phyloP scores from a whole-genome alignment of 257 asterid species.

The Nicotiana attenuata region DNA sequence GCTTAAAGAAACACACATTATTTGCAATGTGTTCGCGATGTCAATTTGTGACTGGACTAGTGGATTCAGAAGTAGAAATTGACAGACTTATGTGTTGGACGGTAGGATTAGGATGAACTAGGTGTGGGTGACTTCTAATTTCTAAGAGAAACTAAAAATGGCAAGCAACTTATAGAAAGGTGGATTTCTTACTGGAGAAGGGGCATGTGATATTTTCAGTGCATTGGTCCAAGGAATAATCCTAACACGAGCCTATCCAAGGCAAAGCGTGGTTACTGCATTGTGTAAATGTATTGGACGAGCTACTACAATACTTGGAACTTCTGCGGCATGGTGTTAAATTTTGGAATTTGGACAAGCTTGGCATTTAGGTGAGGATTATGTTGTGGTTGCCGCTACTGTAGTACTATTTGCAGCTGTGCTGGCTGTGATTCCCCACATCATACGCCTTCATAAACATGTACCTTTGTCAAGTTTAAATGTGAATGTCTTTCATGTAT shows the following conservation, averaged over 20 bases:
- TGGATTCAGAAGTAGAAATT: slow-evolving; percentile 6
- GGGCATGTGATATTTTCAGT: background rate
- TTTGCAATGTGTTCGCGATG: background rate
- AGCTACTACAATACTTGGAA: background rate
- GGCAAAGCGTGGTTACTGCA: background rate
- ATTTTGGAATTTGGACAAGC: background rate
- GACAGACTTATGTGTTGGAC: background rate
- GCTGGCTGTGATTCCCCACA: background rate
- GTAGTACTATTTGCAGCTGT: background rate
- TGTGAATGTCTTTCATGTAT: background rate
- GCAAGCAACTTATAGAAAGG: background rate
- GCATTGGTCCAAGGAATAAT: background rate
- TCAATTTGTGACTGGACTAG: background rate
- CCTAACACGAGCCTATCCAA: background rate
- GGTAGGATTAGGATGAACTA: background rate
- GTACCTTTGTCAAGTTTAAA: background rate
- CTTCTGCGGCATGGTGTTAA: background rate
- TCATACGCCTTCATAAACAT: background rate
- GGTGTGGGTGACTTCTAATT: background rate
- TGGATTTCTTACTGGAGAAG: background rate
- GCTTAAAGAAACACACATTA: background rate
- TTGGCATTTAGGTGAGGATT: background rate
- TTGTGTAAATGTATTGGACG: background rate
- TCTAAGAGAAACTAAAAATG: background rate
- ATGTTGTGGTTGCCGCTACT: background rate